Conservation (phyloP, 768 basidiomycete genomes). For the Lenzites betulinus region DNA sequence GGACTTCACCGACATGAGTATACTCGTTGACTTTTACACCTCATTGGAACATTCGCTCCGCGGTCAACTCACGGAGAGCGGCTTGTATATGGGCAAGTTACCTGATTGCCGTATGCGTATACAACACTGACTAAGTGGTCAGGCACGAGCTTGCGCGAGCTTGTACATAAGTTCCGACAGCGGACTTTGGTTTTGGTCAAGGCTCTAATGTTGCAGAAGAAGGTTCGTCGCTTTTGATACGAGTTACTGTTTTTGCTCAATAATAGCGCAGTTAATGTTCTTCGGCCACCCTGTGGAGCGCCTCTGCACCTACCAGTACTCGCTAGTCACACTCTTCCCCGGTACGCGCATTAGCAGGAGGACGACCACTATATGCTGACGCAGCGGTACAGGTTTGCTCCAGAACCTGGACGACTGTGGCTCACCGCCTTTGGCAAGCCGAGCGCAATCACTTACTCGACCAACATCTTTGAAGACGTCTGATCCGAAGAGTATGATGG, state of each 20-base stretch:
- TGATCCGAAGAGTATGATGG: slow-evolving; percentile 87
- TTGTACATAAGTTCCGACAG: slow-evolving; percentile 93
- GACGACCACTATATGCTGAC: neutral
- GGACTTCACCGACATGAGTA: slow-evolving; percentile 85
- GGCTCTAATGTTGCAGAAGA: slow-evolving; percentile 89
- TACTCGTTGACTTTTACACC: slow-evolving; percentile 84
- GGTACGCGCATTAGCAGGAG: slow-evolving; percentile 45
- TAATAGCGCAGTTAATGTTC: slow-evolving; percentile 79
- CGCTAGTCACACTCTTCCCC: slow-evolving; percentile 90
- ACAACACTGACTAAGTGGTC: neutral
- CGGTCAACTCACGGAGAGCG: slow-evolving; percentile 86
- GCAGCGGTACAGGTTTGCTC: slow-evolving; percentile 60
- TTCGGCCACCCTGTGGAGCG: slow-evolving; percentile 95
- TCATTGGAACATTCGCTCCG: slow-evolving; percentile 77
- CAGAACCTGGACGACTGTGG: slow-evolving; percentile 92
- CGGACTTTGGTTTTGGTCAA: slow-evolving; percentile 93
- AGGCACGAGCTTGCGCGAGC: slow-evolving; percentile 84
- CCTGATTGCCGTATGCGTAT: neutral
- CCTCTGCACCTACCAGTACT: slow-evolving; percentile 97
- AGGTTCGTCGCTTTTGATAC: slow-evolving; percentile 49
- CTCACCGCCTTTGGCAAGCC: slow-evolving; percentile 70
- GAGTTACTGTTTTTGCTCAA: neutral
- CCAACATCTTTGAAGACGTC: slow-evolving; percentile 86
- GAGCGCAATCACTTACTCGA: slow-evolving; percentile 62
- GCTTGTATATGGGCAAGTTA: slow-evolving; percentile 87